phyloP scores from a whole-genome alignment of 2,329 filamentous ascomycete species.

The Fusarium hainanense region DNA sequence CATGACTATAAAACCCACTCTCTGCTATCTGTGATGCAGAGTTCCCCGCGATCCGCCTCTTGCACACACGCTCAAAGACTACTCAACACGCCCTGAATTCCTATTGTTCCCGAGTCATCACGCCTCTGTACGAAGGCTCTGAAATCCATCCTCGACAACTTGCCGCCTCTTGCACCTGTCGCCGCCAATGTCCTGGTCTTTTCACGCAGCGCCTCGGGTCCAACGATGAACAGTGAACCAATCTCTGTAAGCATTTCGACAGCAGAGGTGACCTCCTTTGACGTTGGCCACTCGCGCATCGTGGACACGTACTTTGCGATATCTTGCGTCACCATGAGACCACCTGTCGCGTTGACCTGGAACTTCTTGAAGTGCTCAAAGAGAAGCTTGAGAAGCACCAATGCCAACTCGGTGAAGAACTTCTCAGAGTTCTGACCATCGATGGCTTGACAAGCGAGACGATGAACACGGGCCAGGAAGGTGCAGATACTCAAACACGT shows the following conservation, averaged over 20 bases:
- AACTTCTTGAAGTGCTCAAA: constrained; percentile 97
- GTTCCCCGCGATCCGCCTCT: constrained; percentile 15
- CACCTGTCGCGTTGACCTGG: constrained; percentile 90
- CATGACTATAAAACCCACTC: constrained; percentile 26
- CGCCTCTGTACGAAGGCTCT: constrained; percentile 85
- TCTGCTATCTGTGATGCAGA: constrained; percentile 21
- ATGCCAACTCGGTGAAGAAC: constrained; percentile 85
- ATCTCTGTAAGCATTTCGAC: constrained; percentile 93
- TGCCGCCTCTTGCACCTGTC: constrained; percentile 62
- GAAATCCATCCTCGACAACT: constrained; percentile 75
- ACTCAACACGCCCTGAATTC: constrained; percentile 84
- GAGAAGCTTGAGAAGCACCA: constrained; percentile 80
- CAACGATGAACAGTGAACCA: constrained; percentile 94
- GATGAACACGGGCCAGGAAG: constrained; percentile 78
- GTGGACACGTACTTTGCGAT: constrained; percentile 93
- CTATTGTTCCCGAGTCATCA: constrained; percentile 83
- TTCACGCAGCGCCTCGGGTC: constrained; percentile 79
- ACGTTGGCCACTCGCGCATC: constrained; percentile 82
- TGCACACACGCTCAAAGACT: constrained; percentile 56
- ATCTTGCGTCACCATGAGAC: constrained; percentile 95
- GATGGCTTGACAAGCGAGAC: constrained; percentile 73
- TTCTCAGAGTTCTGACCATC: constrained; percentile 85
- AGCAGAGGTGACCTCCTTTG: constrained; percentile 72
- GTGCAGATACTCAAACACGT: constrained; percentile 85
- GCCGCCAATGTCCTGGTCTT: constrained; percentile 69